These are phyloP conservation scores for Ormosia emarginata DNA, from an alignment of 306 rosid genomes.

Conservation along the genomic window DNA sequence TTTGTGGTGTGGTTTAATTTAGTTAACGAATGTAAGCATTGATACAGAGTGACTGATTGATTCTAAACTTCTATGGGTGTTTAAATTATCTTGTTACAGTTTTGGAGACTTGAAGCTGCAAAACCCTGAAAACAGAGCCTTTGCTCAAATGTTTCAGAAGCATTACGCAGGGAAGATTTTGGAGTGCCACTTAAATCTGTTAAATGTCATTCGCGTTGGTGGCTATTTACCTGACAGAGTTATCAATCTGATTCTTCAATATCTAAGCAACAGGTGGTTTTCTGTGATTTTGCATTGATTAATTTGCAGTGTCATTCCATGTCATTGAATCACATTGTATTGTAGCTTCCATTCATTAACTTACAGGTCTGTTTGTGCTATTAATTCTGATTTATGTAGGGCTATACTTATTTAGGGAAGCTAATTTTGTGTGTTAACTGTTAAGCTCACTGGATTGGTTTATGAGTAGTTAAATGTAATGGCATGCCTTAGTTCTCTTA, in stretches of 20 bases:
- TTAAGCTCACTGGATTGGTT: background rate
- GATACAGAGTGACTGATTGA: background rate
- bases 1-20: background rate
- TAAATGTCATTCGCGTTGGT: constrained; percentile 78
- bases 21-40: background rate
- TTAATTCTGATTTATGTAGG: background rate
- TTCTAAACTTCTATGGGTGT: background rate
- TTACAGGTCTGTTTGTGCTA: background rate
- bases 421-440: background rate
- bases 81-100: constrained; percentile 36
- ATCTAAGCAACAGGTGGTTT: constrained; percentile 83
- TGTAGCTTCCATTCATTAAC: background rate
- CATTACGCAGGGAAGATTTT: constrained; percentile 85
- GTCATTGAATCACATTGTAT: background rate
- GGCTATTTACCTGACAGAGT: constrained; percentile 96
- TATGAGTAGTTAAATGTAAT: background rate
- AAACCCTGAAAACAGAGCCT: constrained; percentile 86
- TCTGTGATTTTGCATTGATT: background rate
- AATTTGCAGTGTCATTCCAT: background rate
- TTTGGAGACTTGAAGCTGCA: constrained; percentile 96
- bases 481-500: background rate
- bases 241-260: constrained; percentile 84
- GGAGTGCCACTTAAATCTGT: constrained; percentile 83
- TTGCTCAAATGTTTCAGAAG: constrained; percentile 96
- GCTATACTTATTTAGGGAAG: background rate